These are phyloP conservation scores for Corchorus capsularis DNA, from an alignment of 345 rosid genomes.

Conservation along the genomic window DNA sequence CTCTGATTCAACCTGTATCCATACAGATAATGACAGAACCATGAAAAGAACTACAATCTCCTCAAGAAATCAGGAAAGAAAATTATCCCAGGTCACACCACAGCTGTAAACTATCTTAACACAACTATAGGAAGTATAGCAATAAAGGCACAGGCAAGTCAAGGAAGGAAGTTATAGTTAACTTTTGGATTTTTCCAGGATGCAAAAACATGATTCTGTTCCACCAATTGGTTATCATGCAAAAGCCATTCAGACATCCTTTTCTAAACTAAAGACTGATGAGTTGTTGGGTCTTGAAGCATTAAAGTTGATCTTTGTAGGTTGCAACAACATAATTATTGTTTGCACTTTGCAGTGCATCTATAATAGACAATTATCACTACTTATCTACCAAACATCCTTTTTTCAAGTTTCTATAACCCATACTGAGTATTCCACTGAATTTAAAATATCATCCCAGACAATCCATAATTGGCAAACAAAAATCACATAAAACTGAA, in stretches of 20 bases:
- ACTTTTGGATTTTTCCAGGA: neutral
- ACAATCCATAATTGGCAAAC: neutral
- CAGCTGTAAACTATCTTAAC: neutral
- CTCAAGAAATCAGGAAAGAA: neutral
- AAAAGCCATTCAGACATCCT: neutral
- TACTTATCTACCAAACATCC: neutral
- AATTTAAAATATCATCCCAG: no score
- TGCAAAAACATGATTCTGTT: neutral
- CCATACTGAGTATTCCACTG: neutral
- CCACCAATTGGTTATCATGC: neutral
- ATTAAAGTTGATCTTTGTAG: neutral
- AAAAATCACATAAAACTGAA: neutral
- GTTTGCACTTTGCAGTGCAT: neutral
- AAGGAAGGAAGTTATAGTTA: neutral
- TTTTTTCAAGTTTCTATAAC: neutral
- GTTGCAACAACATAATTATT: neutral
- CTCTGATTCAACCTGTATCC: slow-evolving; percentile 84
- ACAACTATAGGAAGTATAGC: neutral
- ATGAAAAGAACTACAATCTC: neutral
- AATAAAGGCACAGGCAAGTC: neutral
- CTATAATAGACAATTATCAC: neutral
- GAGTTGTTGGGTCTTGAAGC: neutral
- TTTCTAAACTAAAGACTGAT: neutral
- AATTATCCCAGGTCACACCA: slow-evolving; percentile 10
- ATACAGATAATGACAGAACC: slow-evolving; percentile 2